These are phyloP conservation scores for Iris pallida DNA, from an alignment of 116 monocot species.

Conservation along the genomic window DNA sequence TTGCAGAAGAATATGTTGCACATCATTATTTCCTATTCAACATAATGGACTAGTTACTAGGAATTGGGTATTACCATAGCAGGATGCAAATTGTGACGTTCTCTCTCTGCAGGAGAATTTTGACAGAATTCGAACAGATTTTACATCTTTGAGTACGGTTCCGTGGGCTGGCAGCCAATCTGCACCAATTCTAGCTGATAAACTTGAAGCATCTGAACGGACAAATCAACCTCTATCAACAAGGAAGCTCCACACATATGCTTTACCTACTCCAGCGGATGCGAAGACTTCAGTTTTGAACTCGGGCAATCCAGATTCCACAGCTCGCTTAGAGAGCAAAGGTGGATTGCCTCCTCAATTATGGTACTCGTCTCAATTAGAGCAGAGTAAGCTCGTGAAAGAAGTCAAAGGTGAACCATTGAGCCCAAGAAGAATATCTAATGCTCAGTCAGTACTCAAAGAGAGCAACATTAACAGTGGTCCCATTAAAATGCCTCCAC, in stretches of 20 bases:
- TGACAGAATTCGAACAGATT: constrained; percentile 44
- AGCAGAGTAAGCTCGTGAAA: constrained; percentile 34
- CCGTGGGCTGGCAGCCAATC: constrained; percentile 52
- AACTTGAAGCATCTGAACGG: constrained; percentile 49
- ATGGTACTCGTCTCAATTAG: constrained; percentile 65
- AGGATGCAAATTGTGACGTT: not conserved
- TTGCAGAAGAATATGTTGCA: too few species aligned
- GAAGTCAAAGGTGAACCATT: constrained; percentile 24
- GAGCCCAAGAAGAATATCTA: constrained; percentile 23
- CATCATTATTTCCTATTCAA: too few species aligned
- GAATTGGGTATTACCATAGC: too few species aligned
- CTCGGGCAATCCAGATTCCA: constrained; percentile 15
- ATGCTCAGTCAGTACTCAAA: constrained; percentile 36
- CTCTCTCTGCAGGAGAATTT: constrained; percentile 45
- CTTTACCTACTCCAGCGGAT: constrained; percentile 72
- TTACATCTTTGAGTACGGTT: constrained; percentile 17
- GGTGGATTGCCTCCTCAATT: constrained; percentile 24
- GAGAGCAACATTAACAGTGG: constrained; percentile 47
- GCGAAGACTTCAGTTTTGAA: constrained; percentile 26
- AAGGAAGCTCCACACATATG: constrained; percentile 64
- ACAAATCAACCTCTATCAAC: constrained; percentile 41
- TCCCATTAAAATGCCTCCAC: constrained; percentile 33
- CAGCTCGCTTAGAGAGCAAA: constrained; percentile 12
- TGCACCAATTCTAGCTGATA: constrained; percentile 69
- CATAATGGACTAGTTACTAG: too few species aligned